phyloP scores from a whole-genome alignment of 225 moss, liverwort and hornwort genomes.

The Marchantia paleacea region DNA sequence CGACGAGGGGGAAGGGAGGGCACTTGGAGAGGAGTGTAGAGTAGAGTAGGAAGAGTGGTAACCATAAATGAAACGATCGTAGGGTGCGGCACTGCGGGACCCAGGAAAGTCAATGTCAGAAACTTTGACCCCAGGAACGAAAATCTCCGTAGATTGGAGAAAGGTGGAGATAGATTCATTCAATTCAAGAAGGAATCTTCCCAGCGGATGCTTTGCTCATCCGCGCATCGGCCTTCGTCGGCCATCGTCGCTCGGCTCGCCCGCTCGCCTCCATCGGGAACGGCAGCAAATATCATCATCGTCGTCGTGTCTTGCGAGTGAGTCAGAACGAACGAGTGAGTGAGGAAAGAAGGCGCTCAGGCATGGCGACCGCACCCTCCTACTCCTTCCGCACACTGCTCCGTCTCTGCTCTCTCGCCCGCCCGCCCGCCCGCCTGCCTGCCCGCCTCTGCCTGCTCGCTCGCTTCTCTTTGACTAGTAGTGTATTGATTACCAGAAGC shows the following conservation, averaged over 20 bases:
- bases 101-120: conserved; percentile 13
- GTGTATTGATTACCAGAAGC: not conserved
- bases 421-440: too few relatives aligned
- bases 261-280: not conserved
- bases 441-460: too few relatives aligned
- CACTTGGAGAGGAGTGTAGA: not conserved
- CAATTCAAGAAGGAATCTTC: not conserved
- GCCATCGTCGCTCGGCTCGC: not conserved
- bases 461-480: not conserved
- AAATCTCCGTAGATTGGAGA: not conserved
- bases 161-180: not conserved
- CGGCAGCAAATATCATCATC: not conserved
- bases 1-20: not conserved
- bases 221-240: not conserved
- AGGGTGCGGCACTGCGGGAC: conserved; percentile 7
- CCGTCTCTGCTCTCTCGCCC: not conserved
- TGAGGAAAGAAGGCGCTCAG: too few relatives aligned
- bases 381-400: not conserved
- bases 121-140: not conserved
- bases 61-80: not conserved
- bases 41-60: not conserved
- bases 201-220: not conserved
- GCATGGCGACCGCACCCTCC: too few relatives aligned
- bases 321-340: too few relatives aligned
- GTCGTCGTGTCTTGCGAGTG: not conserved